phyloP scores from a whole-genome alignment of 2,329 filamentous ascomycete species.

The Arthrobotrys sphaeroides region DNA sequence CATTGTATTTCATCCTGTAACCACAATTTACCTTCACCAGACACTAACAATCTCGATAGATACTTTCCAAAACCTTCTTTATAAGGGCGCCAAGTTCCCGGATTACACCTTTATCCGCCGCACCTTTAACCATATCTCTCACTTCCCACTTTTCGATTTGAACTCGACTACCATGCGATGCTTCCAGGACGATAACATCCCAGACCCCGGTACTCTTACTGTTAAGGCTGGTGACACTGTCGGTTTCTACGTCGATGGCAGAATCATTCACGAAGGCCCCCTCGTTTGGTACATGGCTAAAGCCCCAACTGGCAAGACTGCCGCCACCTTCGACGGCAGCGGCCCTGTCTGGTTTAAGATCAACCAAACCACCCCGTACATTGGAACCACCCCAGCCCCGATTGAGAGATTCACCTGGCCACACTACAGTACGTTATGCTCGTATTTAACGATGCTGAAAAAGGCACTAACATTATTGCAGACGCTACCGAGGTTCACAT shows the following conservation, averaged over 20 bases:
- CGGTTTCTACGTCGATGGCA: conserved; percentile 53
- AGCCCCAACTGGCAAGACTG: conserved; percentile 50
- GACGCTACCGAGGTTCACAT: conserved; percentile 56
- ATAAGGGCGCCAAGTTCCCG: conserved; percentile 63
- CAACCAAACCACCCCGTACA: conserved; percentile 57
- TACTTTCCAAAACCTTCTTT: conserved; percentile 61
- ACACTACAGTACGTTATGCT: conserved; percentile 15
- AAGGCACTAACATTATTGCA: background rate
- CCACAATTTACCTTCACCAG: background rate
- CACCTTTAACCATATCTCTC: conserved; percentile 59
- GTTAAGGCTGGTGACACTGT: conserved; percentile 58
- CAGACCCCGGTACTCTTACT: conserved; percentile 60
- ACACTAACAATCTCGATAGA: conserved; percentile 1
- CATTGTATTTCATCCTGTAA: conserved; percentile 31
- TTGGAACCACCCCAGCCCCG: conserved; percentile 22
- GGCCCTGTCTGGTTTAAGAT: conserved; percentile 61
- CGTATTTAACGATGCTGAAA: background rate
- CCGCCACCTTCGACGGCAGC: conserved; percentile 59
- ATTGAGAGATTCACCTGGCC: conserved; percentile 27
- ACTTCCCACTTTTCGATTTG: conserved; percentile 62
- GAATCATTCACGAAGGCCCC: conserved; percentile 63
- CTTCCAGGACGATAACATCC: conserved; percentile 62
- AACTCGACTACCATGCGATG: conserved; percentile 62
- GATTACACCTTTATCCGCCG: conserved; percentile 65
- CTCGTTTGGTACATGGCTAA: conserved; percentile 63